phyloP scores from a whole-genome alignment of 805 yeast genomes.

The Jamesozyma spencerorum region DNA sequence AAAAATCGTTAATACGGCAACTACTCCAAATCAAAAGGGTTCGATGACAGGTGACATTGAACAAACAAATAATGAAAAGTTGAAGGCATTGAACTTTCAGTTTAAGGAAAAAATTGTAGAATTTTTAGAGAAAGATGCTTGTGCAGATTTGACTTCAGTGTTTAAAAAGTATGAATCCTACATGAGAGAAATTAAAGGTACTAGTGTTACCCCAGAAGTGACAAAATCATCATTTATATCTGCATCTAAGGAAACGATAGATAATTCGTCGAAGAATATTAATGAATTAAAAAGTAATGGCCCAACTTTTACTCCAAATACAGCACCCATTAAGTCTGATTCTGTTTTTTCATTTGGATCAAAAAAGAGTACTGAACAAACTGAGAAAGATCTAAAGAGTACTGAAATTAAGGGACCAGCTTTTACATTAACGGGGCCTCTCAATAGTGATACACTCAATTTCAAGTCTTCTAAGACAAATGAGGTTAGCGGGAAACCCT shows the following conservation, averaged over 20 bases:
- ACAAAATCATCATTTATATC: background rate
- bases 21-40: background rate
- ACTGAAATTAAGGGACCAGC: constrained; percentile 33
- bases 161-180: constrained; percentile 52
- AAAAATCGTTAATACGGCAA: constrained; percentile 1
- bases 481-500: constrained; percentile 1
- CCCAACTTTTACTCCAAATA: constrained; percentile 47
- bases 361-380: constrained; percentile 15
- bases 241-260: no score
- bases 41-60: background rate
- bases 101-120: constrained; percentile 43
- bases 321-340: constrained; percentile 40
- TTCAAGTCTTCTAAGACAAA: constrained; percentile 17
- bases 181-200: constrained; percentile 27
- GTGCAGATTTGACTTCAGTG: constrained; percentile 47
- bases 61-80: constrained; percentile 36
- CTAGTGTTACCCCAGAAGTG: constrained; percentile 7
- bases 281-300: constrained; percentile 64
- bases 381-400: constrained; percentile 26
- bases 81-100: constrained; percentile 57
- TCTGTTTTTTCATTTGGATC: constrained; percentile 42
- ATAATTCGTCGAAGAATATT: constrained; percentile 26
- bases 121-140: constrained; percentile 36
- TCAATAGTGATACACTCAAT: constrained; percentile 31
- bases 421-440: constrained; percentile 31